These are phyloP conservation scores for Naganishia sp. DNA, from an alignment of 1,284 basidiomycete species.

Conservation along the genomic window DNA sequence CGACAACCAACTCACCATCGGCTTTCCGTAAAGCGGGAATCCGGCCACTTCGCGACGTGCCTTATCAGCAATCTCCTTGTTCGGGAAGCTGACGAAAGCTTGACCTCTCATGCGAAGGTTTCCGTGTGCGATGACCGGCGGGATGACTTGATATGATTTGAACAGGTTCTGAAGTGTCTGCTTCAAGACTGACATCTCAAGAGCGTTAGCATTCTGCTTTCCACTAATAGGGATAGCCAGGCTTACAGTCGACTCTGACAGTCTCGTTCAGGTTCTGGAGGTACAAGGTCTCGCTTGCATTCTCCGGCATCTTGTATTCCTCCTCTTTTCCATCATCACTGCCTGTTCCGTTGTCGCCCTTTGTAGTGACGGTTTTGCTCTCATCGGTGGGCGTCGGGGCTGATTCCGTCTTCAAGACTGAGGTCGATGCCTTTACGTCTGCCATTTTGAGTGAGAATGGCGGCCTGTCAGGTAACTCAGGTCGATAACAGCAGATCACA, in stretches of 20 bases:
- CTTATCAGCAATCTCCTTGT: constrained; percentile 75
- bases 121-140: constrained; percentile 87
- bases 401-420: background rate
- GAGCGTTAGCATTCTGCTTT: background rate
- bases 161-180: constrained; percentile 84
- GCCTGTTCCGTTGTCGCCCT: background rate
- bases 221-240: background rate
- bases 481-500: background rate
- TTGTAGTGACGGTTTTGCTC: constrained; percentile 2
- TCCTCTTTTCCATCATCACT: constrained; percentile 16
- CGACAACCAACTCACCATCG: constrained; percentile 69
- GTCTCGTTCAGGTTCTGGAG: constrained; percentile 98
- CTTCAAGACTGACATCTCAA: constrained; percentile 68
- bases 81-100: constrained; percentile 90
- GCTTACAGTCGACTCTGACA: constrained; percentile 78
- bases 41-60: constrained; percentile 89
- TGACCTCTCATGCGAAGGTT: constrained; percentile 97
- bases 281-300: constrained; percentile 81
- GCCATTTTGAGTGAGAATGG: background rate
- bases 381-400: background rate
- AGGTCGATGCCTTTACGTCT: constrained; percentile 8
- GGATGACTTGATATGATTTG: constrained; percentile 86
- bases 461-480: background rate
- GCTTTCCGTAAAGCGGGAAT: constrained; percentile 94
- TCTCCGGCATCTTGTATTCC: constrained; percentile 44